These are phyloP conservation scores for Melampsora occidentalis DNA, from an alignment of 1,284 basidiomycete species.

Conservation along the genomic window DNA sequence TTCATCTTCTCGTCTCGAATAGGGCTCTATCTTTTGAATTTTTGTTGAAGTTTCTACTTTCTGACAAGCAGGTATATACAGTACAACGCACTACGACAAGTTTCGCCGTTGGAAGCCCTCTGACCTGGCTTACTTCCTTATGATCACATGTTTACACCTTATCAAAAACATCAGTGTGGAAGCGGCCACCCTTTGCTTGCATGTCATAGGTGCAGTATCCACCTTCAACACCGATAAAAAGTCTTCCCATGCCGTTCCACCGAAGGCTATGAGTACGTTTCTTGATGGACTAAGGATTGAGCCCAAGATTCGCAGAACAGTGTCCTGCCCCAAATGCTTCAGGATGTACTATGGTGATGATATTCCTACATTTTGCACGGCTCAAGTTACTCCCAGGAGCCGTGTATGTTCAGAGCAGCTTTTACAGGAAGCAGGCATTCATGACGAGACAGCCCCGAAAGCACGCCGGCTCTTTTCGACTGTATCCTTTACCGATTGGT, in stretches of 20 bases:
- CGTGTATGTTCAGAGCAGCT: background rate
- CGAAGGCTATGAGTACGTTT: background rate
- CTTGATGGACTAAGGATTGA: background rate
- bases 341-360: background rate
- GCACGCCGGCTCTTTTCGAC: background rate
- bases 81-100: background rate
- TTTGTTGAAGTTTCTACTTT: too few species aligned
- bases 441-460: background rate
- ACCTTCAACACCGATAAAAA: background rate
- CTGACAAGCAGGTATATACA: background rate
- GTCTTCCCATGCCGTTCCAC: background rate
- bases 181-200: background rate
- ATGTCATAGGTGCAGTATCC: background rate
- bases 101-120: background rate
- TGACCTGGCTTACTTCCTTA: background rate
- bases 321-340: background rate
- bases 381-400: background rate
- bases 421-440: background rate
- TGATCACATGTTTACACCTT: background rate
- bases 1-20: too few species aligned
- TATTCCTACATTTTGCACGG: background rate
- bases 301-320: background rate
- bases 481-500: slow-evolving; percentile 15
- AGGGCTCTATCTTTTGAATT: too few species aligned
- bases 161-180: too few species aligned